Evolutionary conservation across 306 rosid genomes (phyloP).

Genomic region (Cucumis cinereus): DNA sequence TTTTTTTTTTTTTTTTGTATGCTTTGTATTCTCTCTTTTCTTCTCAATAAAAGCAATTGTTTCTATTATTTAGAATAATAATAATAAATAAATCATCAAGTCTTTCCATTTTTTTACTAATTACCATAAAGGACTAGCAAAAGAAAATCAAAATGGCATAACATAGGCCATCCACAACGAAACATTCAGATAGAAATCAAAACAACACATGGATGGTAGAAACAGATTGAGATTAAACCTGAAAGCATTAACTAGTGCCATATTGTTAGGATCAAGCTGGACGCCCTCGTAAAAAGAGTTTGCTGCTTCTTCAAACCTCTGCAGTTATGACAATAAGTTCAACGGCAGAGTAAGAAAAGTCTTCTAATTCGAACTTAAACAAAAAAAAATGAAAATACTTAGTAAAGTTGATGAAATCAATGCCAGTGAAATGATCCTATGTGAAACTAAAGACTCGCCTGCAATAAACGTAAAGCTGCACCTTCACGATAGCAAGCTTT

Average conservation of each 20-base stretch:
- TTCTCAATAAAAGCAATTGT: too few species aligned
- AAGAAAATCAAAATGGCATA: not conserved
- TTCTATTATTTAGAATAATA: too few species aligned
- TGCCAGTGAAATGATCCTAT: not conserved
- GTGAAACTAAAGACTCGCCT: constrained; percentile 36
- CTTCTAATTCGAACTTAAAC: not conserved
- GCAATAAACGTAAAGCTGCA: constrained; percentile 76
- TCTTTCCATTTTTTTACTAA: not conserved
- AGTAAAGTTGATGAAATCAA: not conserved
- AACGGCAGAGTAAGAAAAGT: constrained; percentile 7
- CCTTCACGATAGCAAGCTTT: constrained; percentile 98
- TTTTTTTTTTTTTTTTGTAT: too few species aligned
- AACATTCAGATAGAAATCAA: not conserved
- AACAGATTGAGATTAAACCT: constrained; percentile 30
- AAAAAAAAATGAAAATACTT: not conserved
- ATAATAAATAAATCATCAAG: not conserved
- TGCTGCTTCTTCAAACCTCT: constrained; percentile 96
- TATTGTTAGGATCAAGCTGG: constrained; percentile 62
- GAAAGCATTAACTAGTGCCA: constrained; percentile 75
- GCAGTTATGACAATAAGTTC: constrained; percentile 17
- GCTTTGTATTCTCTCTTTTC: too few species aligned
- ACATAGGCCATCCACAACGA: not conserved
- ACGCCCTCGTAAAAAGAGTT: constrained; percentile 86
- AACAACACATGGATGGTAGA: not conserved
- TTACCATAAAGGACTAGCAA: not conserved